A percentile compares a stretch with the other conserved stretches of the same genome.
Conservation (phyloP, 805 yeast species). For the Suhomyces faveliae region DNA sequence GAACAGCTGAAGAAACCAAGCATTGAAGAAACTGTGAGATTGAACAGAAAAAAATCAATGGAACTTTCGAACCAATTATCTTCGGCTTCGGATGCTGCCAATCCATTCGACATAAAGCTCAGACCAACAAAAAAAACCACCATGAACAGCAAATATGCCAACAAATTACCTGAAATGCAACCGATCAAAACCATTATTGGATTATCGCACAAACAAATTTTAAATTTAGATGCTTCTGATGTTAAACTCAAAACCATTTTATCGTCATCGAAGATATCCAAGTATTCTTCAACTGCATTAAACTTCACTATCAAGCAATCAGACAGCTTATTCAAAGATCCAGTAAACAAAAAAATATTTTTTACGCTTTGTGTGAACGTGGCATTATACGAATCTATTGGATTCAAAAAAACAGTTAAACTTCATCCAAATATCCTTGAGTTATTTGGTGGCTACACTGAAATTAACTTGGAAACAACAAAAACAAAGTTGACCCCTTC, state of each 20-base stretch:
- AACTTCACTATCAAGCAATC: slow-evolving; percentile 24
- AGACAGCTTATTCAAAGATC: slow-evolving; percentile 23
- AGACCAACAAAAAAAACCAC: slow-evolving; percentile 22
- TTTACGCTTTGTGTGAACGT: slow-evolving; percentile 31
- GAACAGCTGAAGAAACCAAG: slow-evolving; percentile 7
- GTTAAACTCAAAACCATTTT: slow-evolving; percentile 37
- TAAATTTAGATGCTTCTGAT: slow-evolving; percentile 30
- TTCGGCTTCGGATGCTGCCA: slow-evolving; percentile 4
- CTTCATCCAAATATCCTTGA: slow-evolving; percentile 26
- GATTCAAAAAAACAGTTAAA: slow-evolving; percentile 27
- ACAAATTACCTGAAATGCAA: slow-evolving; percentile 29
- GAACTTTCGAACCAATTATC: slow-evolving; percentile 6
- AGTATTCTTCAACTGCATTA: slow-evolving; percentile 28
- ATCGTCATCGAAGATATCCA: slow-evolving; percentile 29
- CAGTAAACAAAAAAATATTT: slow-evolving; percentile 21
- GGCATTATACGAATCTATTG: slow-evolving; percentile 36
- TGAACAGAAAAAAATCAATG: slow-evolving; percentile 13
- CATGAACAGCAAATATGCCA: slow-evolving; percentile 23
- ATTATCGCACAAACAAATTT: slow-evolving; percentile 33
- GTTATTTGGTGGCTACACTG: slow-evolving; percentile 28
- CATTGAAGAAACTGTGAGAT: slow-evolving; percentile 13
- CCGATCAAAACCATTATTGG: slow-evolving; percentile 40
- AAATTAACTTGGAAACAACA: slow-evolving; percentile 32
- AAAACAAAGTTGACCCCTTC: slow-evolving; percentile 35
- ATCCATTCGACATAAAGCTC: slow-evolving; percentile 25